Percentiles rank a stretch among this genome's conserved stretches.
Evolutionary conservation across 805 yeast species (phyloP).

Genomic region (Debaryomyces tyrocola): DNA sequence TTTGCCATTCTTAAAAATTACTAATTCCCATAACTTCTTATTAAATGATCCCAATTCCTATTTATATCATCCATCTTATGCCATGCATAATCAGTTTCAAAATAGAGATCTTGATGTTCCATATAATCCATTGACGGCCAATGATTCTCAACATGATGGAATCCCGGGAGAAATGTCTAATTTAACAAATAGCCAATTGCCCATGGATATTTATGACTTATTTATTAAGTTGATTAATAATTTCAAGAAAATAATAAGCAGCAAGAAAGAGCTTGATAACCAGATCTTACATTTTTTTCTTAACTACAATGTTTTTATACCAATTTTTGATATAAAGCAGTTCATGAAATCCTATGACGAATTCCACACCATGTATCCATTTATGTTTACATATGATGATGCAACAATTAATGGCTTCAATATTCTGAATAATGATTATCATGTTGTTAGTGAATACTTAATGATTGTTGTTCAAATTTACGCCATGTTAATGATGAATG

Average conservation of each 20-base stretch:
- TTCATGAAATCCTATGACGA: slow-evolving; percentile 54
- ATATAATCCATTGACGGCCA: slow-evolving; percentile 40
- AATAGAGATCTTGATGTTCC: slow-evolving; percentile 38
- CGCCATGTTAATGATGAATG: slow-evolving; percentile 52
- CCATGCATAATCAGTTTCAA: slow-evolving; percentile 35
- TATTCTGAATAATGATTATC: slow-evolving; percentile 44
- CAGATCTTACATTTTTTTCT: slow-evolving; percentile 50
- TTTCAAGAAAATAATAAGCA: slow-evolving; percentile 38
- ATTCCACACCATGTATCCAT: slow-evolving; percentile 48
- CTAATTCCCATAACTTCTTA: slow-evolving; percentile 43
- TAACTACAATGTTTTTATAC: slow-evolving; percentile 53
- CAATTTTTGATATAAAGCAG: slow-evolving; percentile 52
- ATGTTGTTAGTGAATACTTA: slow-evolving; percentile 41
- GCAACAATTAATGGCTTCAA: slow-evolving; percentile 49
- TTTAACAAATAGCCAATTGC: slow-evolving; percentile 25
- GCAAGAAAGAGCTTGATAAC: slow-evolving; percentile 44
- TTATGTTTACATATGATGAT: slow-evolving; percentile 47
- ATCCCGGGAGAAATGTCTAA: slow-evolving; percentile 2
- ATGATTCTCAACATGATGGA: slow-evolving; percentile 15
- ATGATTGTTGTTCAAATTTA: slow-evolving; percentile 49
- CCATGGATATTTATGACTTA: slow-evolving; percentile 42
- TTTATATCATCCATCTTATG: slow-evolving; percentile 39
- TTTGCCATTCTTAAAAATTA: slow-evolving; percentile 43
- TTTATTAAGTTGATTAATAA: slow-evolving; percentile 45
- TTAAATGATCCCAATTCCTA: slow-evolving; percentile 44